These are phyloP conservation scores for Lablab purpureus DNA, from an alignment of 306 rosid species.

Conservation along the genomic window DNA sequence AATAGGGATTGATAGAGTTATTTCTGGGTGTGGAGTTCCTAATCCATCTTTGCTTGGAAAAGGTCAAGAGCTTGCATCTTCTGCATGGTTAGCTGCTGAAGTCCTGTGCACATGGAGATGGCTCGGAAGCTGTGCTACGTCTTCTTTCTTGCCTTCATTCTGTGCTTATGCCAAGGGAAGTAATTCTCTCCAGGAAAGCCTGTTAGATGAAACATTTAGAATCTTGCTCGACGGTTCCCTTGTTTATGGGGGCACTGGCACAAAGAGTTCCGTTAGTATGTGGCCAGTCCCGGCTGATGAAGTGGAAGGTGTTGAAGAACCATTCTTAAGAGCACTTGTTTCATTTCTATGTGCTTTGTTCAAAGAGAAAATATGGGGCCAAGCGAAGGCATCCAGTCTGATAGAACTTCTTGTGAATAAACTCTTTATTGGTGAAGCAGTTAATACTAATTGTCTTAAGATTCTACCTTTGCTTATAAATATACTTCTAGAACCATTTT, in stretches of 20 bases:
- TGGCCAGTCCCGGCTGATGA: constrained; percentile 65
- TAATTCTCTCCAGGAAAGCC: constrained; percentile 56
- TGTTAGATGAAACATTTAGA: constrained; percentile 68
- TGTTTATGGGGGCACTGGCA: constrained; percentile 63
- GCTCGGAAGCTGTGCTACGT: constrained; percentile 81
- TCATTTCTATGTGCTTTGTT: constrained; percentile 71
- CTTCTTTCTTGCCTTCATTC: constrained; percentile 81
- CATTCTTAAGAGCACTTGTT: constrained; percentile 90
- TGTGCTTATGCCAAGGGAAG: constrained; percentile 64
- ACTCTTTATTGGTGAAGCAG: constrained; percentile 81
- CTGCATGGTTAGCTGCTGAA: constrained; percentile 94
- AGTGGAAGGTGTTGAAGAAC: constrained; percentile 78
- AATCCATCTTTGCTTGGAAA: constrained; percentile 50
- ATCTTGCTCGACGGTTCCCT: constrained; percentile 86
- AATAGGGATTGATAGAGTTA: constrained; percentile 71
- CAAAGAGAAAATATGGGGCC: constrained; percentile 75
- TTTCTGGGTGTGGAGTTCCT: constrained; percentile 51
- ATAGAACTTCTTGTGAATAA: constrained; percentile 71
- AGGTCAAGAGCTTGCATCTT: constrained; percentile 60
- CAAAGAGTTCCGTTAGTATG: constrained; percentile 59
- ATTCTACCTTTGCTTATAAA: constrained; percentile 83
- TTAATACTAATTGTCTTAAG: constrained; percentile 75
- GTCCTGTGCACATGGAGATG: constrained; percentile 95
- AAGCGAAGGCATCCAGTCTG: constrained; percentile 59
- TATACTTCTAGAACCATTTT: constrained; percentile 65